Evolutionary conservation across 2,329 filamentous ascomycete species (phyloP), one percentile per base, ranked within the genome.

Genomic region (Aureobasidium sp.): DNA sequence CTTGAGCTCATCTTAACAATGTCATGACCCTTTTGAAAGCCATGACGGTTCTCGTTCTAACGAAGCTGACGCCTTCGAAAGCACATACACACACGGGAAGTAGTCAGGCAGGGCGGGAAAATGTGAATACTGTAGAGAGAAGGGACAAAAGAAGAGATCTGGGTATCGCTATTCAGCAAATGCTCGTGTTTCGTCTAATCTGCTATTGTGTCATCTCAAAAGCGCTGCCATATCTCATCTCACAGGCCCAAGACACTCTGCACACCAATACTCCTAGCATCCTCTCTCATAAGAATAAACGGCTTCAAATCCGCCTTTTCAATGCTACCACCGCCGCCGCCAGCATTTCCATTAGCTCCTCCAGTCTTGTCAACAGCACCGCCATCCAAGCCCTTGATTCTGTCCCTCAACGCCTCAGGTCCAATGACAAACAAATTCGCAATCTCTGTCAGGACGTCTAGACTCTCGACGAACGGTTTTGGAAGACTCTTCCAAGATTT

Each of bases 371-470:
- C 44, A 30, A 44, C 55, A 36, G 8, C 48, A 13, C 16, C 47
- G 44, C 67, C 67, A 15, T 71, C 70, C 29, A 76, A 75, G 42
- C 77, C 77, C 64, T 77, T 75, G 61, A 83, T 68, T 49, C 79
- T 72, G 69, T 83, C 80, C 65, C 78, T 74, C 65, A 83, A 65
- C 30, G 80, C 79, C 64, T 81, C 79, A 0, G 79, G 78, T 2
- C 91, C 90, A 69, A 99, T 90, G 65, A 99, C 96, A 73, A 99
- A 99, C 59, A 99, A 77, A 70, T 92, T 97, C 11, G 92, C 93
- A 63, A 99, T 91, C 78, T 99, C 94, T 30, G 91, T 87, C 63
- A 99, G 77, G 49, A 96, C 84, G 77, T 99, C 93, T 66, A 97
- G 84, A 64, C 78, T 78, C 10, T 69, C 68, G 52, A 73, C 68